phyloP scores from a whole-genome alignment of 176 grass and related monocot species.

The Zoysia pacifica region DNA sequence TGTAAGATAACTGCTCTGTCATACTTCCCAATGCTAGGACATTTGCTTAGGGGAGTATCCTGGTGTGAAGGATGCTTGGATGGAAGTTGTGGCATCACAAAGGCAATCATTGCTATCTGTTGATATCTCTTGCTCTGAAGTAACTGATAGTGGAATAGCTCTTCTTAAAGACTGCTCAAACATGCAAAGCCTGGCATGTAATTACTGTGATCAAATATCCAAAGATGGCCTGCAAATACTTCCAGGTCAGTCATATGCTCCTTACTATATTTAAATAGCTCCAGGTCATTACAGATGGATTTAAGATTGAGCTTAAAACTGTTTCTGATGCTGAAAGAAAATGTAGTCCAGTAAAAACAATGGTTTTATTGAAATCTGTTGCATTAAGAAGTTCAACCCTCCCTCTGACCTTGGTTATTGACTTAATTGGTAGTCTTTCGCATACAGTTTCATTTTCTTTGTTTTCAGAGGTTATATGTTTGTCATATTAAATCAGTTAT shows the following conservation, averaged over 20 bases:
- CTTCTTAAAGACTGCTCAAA: slow-evolving; percentile 70
- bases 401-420: slow-evolving; percentile 1
- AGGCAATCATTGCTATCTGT: slow-evolving; percentile 78
- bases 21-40: slow-evolving; percentile 48
- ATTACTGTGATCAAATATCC: slow-evolving; percentile 89
- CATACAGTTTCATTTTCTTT: not conserved
- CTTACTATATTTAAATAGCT: slow-evolving; percentile 14
- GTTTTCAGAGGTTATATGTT: slow-evolving; percentile 13
- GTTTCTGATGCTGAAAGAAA: not conserved
- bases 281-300: not conserved
- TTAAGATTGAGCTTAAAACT: slow-evolving; percentile 30
- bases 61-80: slow-evolving; percentile 95
- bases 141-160: slow-evolving; percentile 69
- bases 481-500: slow-evolving; percentile 11
- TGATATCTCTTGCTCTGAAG: slow-evolving; percentile 91
- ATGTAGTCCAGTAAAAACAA: not conserved
- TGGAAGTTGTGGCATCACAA: slow-evolving; percentile 81
- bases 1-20: slow-evolving; percentile 10
- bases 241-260: slow-evolving; percentile 55
- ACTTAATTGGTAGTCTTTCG: not conserved
- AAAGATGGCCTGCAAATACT: slow-evolving; percentile 60
- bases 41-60: slow-evolving; percentile 78
- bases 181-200: slow-evolving; percentile 70
- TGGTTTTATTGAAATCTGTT: slow-evolving; percentile 2
- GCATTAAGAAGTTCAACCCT: not conserved